Percentiles rank a stretch among this genome's conserved stretches.
Evolutionary conservation across 495 filamentous ascomycete species (phyloP).

Genomic region (Neurospora tetraspora): DNA sequence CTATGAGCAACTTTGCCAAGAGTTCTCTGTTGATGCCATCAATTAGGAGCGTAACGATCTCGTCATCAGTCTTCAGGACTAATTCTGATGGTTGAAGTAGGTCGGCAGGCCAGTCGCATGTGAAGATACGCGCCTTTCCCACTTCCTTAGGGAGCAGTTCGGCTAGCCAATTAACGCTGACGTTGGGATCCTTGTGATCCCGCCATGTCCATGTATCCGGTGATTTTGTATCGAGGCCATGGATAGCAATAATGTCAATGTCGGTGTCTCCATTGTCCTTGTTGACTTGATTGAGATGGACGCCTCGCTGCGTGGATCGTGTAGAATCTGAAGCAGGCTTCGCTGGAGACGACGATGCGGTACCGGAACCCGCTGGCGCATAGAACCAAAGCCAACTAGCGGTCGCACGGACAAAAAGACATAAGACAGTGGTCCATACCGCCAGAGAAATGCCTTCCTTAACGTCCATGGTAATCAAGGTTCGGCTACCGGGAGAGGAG

Average conservation of each 20-base stretch:
- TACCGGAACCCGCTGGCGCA: too few species aligned
- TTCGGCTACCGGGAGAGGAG: too few species aligned
- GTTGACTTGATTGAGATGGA: too few species aligned
- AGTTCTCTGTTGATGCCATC: slow-evolving; percentile 6
- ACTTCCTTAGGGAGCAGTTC: slow-evolving; percentile 14
- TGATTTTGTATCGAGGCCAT: slow-evolving; percentile 19
- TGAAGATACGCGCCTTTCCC: slow-evolving; percentile 17
- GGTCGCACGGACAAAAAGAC: too few species aligned
- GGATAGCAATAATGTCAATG: slow-evolving; percentile 22
- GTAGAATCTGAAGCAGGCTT: too few species aligned
- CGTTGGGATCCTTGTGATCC: neutral
- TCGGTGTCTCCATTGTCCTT: slow-evolving; percentile 5
- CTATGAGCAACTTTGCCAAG: too few species aligned
- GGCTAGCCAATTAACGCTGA: slow-evolving; percentile 16
- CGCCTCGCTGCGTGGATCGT: too few species aligned
- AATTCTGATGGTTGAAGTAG: slow-evolving; percentile 13
- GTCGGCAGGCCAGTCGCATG: slow-evolving; percentile 20
- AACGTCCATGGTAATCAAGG: too few species aligned
- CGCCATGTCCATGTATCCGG: slow-evolving; percentile 18
- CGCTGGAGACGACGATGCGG: too few species aligned
- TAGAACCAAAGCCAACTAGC: too few species aligned
- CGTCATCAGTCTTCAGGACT: slow-evolving; percentile 11
- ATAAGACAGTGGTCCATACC: too few species aligned
- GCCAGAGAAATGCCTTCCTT: too few species aligned
- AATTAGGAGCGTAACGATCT: slow-evolving; percentile 13